Evolutionary conservation across 164 flowering plant species (phyloP).

Genomic region (Protea cynaroides): DNA sequence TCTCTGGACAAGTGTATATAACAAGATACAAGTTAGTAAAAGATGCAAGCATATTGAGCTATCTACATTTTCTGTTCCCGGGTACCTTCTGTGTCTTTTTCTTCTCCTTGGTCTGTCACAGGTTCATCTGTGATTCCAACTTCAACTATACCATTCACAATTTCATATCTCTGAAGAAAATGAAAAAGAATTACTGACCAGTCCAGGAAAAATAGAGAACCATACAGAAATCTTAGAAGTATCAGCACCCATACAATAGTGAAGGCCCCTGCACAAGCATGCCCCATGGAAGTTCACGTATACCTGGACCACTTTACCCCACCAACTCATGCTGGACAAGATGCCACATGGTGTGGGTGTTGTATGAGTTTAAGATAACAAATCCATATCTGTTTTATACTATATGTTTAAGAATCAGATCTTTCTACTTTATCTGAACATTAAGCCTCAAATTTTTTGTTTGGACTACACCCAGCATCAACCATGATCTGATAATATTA

Average conservation of each 20-base stretch:
- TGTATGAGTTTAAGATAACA: no score
- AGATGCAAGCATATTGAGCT: background rate
- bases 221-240: background rate
- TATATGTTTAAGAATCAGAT: no score
- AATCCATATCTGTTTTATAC: no score
- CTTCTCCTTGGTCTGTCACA: conserved; percentile 31
- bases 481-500: no score
- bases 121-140: conserved; percentile 47
- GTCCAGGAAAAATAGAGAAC: background rate
- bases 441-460: no score
- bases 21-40: background rate
- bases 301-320: no score
- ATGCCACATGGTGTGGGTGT: no score
- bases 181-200: background rate
- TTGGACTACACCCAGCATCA: no score
- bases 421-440: no score
- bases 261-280: no score
- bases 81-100: conserved; percentile 36
- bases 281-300: no score
- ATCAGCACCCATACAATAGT: background rate
- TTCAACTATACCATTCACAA: conserved; percentile 73
- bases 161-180: conserved; percentile 58
- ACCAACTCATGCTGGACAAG: no score
- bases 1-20: conserved; percentile 15
- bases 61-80: background rate